Evolutionary conservation across 257 asterid genomes (phyloP).

Genomic region (Oldenlandia corymbosa): DNA sequence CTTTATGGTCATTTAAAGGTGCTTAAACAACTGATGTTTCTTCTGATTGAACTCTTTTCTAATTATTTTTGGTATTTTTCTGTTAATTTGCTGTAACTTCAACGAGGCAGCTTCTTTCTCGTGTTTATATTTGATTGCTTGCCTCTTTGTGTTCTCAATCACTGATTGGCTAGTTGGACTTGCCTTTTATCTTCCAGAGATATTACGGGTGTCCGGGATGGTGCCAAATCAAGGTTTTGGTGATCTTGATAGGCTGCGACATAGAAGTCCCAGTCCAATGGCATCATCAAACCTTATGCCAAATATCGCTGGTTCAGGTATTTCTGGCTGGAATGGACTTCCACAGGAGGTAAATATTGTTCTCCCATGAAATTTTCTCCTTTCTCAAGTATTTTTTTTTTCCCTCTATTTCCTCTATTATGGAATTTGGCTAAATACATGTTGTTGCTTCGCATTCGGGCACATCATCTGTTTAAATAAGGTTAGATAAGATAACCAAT

Average conservation of each 20-base stretch:
- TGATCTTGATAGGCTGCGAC: slow-evolving; percentile 78
- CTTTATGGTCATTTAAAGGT: not conserved
- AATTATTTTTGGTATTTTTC: no score
- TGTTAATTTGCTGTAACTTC: not conserved
- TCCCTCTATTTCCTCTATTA: no score
- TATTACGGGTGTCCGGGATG: slow-evolving; percentile 71
- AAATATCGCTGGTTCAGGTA: slow-evolving; percentile 56
- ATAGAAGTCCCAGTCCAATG: slow-evolving; percentile 98
- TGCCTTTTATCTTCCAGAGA: slow-evolving; percentile 34
- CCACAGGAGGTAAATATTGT: slow-evolving; percentile 55
- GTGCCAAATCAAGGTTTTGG: slow-evolving; percentile 72
- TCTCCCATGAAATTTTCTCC: no score
- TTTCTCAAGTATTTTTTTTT: not conserved
- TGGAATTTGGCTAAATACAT: no score
- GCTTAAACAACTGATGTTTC: not conserved
- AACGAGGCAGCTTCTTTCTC: not conserved
- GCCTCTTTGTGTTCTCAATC: not conserved
- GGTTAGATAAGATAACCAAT: no score
- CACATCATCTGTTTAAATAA: no score
- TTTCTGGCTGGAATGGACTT: slow-evolving; percentile 75
- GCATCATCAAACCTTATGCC: slow-evolving; percentile 74
- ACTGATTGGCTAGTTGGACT: not conserved
- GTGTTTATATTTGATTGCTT: not conserved
- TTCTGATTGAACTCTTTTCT: no score
- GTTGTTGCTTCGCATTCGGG: no score